A percentile compares a stretch with the other conserved stretches of the same genome.
Evolutionary conservation across 305 asterid species (phyloP).

Genomic region (Ajuga reptans): DNA sequence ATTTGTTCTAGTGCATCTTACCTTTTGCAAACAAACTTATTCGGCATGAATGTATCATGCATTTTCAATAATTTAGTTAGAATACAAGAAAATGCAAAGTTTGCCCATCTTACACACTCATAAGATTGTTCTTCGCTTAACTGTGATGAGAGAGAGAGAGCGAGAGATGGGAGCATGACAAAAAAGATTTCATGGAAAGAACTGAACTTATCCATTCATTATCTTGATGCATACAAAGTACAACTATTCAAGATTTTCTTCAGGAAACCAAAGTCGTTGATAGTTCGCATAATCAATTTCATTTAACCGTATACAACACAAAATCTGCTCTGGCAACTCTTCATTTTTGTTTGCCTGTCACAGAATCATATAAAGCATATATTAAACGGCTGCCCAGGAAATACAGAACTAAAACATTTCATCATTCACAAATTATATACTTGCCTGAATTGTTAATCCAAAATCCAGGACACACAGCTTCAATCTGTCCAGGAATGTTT

Average conservation of each 20-base stretch:
- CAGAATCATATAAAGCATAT: conserved; percentile 11
- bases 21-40: not conserved
- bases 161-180: not conserved
- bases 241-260: conserved; percentile 37
- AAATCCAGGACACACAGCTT: conserved; percentile 81
- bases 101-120: not conserved
- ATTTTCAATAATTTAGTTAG: no score
- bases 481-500: conserved; percentile 69
- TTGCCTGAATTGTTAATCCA: conserved; percentile 94
- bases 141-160: not conserved
- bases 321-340: conserved; percentile 89
- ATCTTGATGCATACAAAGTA: conserved; percentile 31
- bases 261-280: conserved; percentile 50
- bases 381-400: not conserved
- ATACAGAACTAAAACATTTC: not conserved
- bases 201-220: conserved; percentile 26
- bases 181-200: conserved; percentile 17
- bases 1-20: not conserved
- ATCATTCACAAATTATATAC: conserved; percentile 18
- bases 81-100: not conserved
- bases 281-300: conserved; percentile 72
- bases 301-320: conserved; percentile 82
- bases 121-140: not conserved
- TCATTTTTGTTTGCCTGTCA: conserved; percentile 84
- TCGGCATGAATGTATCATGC: no score